Percentiles rank a stretch among this genome's conserved stretches.
Conservation (phyloP, 768 basidiomycete genomes). For the Collybiopsis luxurians region DNA sequence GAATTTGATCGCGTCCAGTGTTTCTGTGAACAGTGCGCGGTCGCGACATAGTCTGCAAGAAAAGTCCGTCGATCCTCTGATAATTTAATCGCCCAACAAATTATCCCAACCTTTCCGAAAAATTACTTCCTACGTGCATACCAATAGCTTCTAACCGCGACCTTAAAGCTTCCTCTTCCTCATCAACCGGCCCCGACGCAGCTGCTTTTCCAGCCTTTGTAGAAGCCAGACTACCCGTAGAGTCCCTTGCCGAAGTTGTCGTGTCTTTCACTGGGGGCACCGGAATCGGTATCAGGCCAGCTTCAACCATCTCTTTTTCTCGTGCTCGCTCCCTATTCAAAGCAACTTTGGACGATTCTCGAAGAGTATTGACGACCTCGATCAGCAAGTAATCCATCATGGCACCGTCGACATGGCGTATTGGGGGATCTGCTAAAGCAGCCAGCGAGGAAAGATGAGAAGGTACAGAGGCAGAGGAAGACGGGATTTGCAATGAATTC, state of each 20-base stretch:
- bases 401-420: slow-evolving; percentile 58
- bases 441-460: slow-evolving; percentile 33
- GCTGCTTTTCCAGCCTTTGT: slow-evolving; percentile 30
- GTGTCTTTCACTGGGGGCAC: slow-evolving; percentile 34
- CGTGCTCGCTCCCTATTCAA: slow-evolving; percentile 61
- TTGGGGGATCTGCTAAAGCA: slow-evolving; percentile 64
- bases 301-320: slow-evolving; percentile 78
- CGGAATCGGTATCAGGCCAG: slow-evolving; percentile 60
- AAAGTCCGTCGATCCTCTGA: too few species aligned
- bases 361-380: slow-evolving; percentile 72
- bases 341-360: slow-evolving; percentile 72
- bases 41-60: slow-evolving; percentile 78
- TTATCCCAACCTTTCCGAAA: slow-evolving; percentile 82
- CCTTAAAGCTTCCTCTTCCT: slow-evolving; percentile 72
- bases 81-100: too few species aligned
- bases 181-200: slow-evolving; percentile 36
- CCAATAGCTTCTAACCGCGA: slow-evolving; percentile 80
- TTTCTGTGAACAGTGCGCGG: slow-evolving; percentile 71
- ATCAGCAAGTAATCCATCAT: slow-evolving; percentile 87
- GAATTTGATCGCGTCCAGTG: slow-evolving; percentile 91
- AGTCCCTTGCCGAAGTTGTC: slow-evolving; percentile 30
- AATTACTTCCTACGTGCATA: slow-evolving; percentile 80
- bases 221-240: slow-evolving; percentile 39
- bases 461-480: slow-evolving; percentile 21
- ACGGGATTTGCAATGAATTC: slow-evolving; percentile 27